Evolutionary conservation across 495 filamentous ascomycete species (phyloP), one percentile per base, ranked within the genome.

Genomic region (Xylaria longipes): DNA sequence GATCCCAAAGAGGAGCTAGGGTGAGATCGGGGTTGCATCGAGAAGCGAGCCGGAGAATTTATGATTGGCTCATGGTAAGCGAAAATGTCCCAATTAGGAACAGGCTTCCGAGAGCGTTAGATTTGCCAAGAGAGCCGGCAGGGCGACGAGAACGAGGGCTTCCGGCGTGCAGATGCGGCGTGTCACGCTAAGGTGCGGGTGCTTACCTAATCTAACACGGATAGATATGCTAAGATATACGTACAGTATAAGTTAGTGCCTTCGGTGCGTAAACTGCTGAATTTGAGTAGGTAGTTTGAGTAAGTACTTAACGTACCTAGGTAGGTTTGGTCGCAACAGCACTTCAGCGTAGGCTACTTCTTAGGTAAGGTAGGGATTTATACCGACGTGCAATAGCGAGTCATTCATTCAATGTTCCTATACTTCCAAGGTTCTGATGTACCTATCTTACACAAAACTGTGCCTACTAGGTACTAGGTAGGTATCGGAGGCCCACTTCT

Each of bases 61-160:
- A 64, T 84, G 76, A 86, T 86, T 86, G 84, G 84, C 62, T 69
- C 58, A 31, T n/a, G 66, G 48, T 82, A 84, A 84, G 84, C 84
- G 84, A 86, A 81, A 63, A 5, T 25, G 62, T 35, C 68, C 67
- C 45, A 70, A 77, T 60, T 29, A 9, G 72, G 74, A 61, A 76
- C 73, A 61, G 74, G 3, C 61, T 71, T 54, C 75, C 71, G 75
- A 69, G 73, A 66, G 73, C 73, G 61, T 75, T 70, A 63, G 68
- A 70, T 70, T 70, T 63, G 43, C 68, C 57, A 70, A 70, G 68
- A 70, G 27, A 12, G 52, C 52, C 52, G 52, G 52, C 52, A 35
- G 17, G 54, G 54, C 54, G 14, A 50, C n/a, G n/a, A 50, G 46
- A 25, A 25, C n/a, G n/a, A 27, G 50, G 25, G 45, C 5, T n/a